A percentile compares a stretch with the other conserved stretches of the same genome.
Evolutionary conservation across 768 basidiomycete species (phyloP).

Genomic region (Cantharellus cinnabarinus): DNA sequence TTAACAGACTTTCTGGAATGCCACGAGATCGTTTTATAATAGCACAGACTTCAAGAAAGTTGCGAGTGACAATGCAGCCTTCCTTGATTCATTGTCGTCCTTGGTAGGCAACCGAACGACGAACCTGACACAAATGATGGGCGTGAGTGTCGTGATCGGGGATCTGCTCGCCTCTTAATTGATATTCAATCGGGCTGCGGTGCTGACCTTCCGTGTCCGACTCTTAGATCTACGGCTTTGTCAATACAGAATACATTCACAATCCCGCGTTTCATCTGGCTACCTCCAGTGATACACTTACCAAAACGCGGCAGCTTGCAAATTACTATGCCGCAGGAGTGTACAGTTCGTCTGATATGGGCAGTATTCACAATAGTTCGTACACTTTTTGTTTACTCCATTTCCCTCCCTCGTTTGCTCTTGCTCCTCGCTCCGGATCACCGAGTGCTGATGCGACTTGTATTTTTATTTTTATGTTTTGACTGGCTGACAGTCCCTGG

Average conservation of each 20-base stretch:
- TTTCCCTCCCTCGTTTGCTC: neutral
- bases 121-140: conserved; percentile 1
- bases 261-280: conserved; percentile 66
- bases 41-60: conserved; percentile 5
- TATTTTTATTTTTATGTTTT: neutral
- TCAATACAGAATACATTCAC: conserved; percentile 56
- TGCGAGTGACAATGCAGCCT: conserved; percentile 4
- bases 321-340: conserved; percentile 62
- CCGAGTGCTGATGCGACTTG: neutral
- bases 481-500: conserved; percentile 40
- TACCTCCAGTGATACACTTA: conserved; percentile 56
- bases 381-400: conserved; percentile 6
- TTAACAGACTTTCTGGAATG: conserved; percentile 18
- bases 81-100: conserved; percentile 3
- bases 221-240: conserved; percentile 48
- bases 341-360: conserved; percentile 34
- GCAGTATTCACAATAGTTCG: conserved; percentile 63
- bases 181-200: no score
- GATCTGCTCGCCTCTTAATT: no score
- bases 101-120: conserved; percentile 2
- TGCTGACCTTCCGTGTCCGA: no score
- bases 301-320: conserved; percentile 58
- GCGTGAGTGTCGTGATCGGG: conserved; percentile 14
- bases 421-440: neutral
- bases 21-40: conserved; percentile 7